phyloP scores from a whole-genome alignment of 2,329 filamentous ascomycete genomes.

The Fusarium sp. region DNA sequence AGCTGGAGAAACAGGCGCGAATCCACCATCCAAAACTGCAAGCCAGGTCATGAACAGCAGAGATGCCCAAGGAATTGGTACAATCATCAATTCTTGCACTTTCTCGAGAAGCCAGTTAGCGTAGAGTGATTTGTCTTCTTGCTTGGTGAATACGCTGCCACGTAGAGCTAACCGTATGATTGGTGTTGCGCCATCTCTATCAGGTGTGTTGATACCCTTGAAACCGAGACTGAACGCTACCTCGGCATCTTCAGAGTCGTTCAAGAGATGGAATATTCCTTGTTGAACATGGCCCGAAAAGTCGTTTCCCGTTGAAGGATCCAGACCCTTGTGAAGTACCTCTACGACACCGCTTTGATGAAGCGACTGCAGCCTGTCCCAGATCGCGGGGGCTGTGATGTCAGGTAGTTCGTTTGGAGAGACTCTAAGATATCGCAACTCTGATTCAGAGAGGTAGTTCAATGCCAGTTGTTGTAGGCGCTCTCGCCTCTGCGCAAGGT shows the following conservation, averaged over 20 bases:
- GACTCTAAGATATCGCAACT: background rate
- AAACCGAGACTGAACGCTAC: background rate
- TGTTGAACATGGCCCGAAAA: background rate
- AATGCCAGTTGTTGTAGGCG: background rate
- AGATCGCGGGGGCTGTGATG: background rate
- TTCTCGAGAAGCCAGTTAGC: background rate
- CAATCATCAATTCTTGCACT: background rate
- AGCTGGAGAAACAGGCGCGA: no score
- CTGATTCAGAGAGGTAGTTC: background rate
- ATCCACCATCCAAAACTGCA: accelerated
- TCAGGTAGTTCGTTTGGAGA: background rate
- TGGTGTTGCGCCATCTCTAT: background rate
- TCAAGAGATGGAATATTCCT: background rate
- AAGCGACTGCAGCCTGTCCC: background rate
- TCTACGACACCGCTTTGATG: background rate
- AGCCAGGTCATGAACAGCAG: background rate
- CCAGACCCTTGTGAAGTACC: background rate
- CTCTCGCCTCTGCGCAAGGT: background rate
- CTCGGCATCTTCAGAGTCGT: background rate
- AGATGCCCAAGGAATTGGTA: background rate
- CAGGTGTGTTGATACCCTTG: background rate
- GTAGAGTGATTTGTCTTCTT: no score
- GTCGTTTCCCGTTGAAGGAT: background rate
- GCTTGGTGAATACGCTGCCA: no score
- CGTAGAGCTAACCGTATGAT: background rate